Base-by-base conservation (phyloP, 257 asterid species). In the Hygrophila difformis region DNA sequence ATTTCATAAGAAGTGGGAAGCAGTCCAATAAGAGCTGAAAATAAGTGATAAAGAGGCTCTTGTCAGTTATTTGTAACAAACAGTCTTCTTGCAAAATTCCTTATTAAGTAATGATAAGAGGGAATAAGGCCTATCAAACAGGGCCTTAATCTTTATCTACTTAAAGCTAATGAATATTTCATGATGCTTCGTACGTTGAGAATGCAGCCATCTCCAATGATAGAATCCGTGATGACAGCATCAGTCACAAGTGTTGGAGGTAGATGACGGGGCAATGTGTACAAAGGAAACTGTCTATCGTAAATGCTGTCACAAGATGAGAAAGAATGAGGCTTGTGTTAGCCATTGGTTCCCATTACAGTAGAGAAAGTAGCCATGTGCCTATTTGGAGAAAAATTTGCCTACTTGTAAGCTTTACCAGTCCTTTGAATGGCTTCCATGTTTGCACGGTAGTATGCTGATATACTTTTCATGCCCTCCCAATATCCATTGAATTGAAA, bases 381-480 rank as follows among this genome's bases (percentile, higher is more conserved):
- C 37, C 58, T 48, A 39, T 28, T 34, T 34, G 57, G 39, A 47
- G 60, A n/a, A 31, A 55, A 35, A 47, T 60, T 34, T 62, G 52
- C 81, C 47, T 14, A 82, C 96, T 65, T 68, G 43, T 71, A 77
- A 31, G 79, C 62, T 49, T 64, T 55, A 48, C 57, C 61, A 49
- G 72, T 54, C 43, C 72, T 77, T 29, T 53, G 59, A 55, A 65
- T 63, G 68, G 63, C 61, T 41, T 79, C 84, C 87, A 88, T 76
- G 57, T 84, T 88, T 33, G 95, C 89, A 0, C 29, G 62, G 54
- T 88, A 88, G 69, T 74, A 84, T 8, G 93, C 93, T 62, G 53
- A 64, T 31, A 88, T 77, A 72, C 76, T 84, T 56, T 79, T 73
- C 84, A 88, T 81, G 47, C 81, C 91, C 65, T 84, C 95, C 97